Conservation (phyloP, 108 stramenopile species). For the Conticribra guillardii region DNA sequence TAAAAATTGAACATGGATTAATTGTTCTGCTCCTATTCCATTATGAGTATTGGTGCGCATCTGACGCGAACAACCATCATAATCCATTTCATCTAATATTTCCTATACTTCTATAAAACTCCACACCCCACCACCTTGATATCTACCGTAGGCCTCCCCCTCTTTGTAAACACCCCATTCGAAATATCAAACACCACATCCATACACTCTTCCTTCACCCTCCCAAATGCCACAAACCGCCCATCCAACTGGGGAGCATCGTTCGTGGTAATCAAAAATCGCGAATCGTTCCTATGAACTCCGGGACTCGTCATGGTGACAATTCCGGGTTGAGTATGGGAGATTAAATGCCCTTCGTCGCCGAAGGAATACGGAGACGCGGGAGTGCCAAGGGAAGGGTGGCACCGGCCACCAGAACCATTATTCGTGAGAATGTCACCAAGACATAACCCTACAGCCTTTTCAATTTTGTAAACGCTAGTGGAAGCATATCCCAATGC, state of each 20-base stretch:
- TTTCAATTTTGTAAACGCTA: conserved; percentile 72
- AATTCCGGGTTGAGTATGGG: conserved; percentile 57
- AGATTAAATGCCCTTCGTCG: conserved; percentile 40
- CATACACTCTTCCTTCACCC: conserved; percentile 68
- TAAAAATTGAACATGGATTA: too few species aligned
- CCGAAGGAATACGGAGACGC: conserved; percentile 34
- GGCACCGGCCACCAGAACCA: conserved; percentile 39
- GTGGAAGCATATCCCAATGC: conserved; percentile 54
- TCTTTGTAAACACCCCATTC: conserved; percentile 65
- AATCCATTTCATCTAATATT: too few species aligned
- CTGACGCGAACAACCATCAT: too few species aligned
- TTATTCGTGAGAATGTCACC: conserved; percentile 62
- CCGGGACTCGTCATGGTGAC: conserved; percentile 77
- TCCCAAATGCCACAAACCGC: conserved; percentile 82
- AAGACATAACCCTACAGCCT: conserved; percentile 68
- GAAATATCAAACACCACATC: conserved; percentile 65
- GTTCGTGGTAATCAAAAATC: conserved; percentile 70
- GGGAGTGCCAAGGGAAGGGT: conserved; percentile 25
- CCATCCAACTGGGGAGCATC: conserved; percentile 85
- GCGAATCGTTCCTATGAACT: conserved; percentile 78
- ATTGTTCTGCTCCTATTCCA: too few species aligned
- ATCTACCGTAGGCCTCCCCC: conserved; percentile 69
- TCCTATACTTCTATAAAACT: too few species aligned
- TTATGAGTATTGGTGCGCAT: too few species aligned
- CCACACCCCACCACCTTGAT: conserved; percentile 69